These are phyloP conservation scores for Suhomyces tanzawaensis DNA, from an alignment of 805 yeast species.

Conservation along the genomic window DNA sequence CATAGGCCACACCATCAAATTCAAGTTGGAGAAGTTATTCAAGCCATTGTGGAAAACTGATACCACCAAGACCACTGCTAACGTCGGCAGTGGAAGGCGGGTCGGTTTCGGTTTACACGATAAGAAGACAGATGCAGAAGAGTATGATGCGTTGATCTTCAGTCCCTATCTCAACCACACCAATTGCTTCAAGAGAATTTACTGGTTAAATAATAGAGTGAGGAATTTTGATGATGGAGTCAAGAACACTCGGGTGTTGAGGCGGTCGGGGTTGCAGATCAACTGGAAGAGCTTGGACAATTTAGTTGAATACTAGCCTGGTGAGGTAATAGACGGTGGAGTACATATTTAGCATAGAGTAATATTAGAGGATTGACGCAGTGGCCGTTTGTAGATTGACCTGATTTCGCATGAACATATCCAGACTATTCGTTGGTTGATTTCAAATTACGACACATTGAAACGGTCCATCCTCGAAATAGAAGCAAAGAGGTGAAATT, in stretches of 20 bases:
- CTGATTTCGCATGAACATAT: too few relatives aligned
- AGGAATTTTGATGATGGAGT: conserved; percentile 1
- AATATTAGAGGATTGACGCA: too few relatives aligned
- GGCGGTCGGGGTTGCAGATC: conserved; percentile 3
- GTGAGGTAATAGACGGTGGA: too few relatives aligned
- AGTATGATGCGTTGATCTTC: conserved; percentile 25
- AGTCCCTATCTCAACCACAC: conserved; percentile 21
- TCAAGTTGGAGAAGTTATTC: conserved; percentile 25
- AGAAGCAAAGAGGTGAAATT: too few relatives aligned
- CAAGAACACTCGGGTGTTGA: conserved; percentile 1
- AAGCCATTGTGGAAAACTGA: conserved; percentile 12
- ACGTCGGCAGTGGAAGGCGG: too few relatives aligned
- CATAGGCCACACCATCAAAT: conserved; percentile 27
- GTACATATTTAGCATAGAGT: too few relatives aligned
- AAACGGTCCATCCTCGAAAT: too few relatives aligned
- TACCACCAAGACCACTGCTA: too few relatives aligned
- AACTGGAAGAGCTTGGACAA: conserved; percentile 10
- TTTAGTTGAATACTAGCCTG: conserved; percentile 7
- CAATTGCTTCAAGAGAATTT: conserved; percentile 28
- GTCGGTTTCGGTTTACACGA: too few relatives aligned
- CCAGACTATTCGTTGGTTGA: too few relatives aligned
- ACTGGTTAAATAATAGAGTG: conserved; percentile 23
- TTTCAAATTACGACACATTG: too few relatives aligned
- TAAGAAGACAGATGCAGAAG: neutral
- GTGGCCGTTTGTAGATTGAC: too few relatives aligned